Base-by-base conservation (phyloP, 1,284 basidiomycete genomes). In the Rhodotorula sp. region DNA sequence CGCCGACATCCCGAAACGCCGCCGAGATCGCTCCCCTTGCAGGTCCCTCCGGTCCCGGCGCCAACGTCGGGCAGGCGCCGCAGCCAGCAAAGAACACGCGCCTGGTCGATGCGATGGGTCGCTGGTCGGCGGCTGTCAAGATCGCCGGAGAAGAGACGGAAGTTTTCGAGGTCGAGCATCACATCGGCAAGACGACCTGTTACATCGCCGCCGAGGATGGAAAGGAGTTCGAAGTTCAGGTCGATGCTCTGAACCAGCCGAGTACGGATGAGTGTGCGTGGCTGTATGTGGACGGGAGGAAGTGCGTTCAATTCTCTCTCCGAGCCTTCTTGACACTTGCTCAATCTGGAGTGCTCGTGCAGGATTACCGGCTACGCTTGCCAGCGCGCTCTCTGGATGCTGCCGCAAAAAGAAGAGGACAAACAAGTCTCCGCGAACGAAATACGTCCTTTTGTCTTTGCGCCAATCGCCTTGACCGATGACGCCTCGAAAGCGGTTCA, bases 381-480 rank as follows among this genome's bases (percentile, higher is more conserved):
- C 37, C 6, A 12, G 37, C 37, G 37, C 33, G 33, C 33, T 33
- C 8, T 33, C 33, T 33, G 33, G 33, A 33, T 4, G 4, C 33
- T 33, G 33, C 33, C 33, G 8, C 6, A 22, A 7, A 59, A n/a
- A 7, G 62, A 26, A 18, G 17, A 49, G 17, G 64, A 63, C 26
- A 54, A 49, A 8, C 55, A 49, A 26, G 54, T 60, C 37, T 56
- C 60, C 2, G 6, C 49, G 17, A 60, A 37, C 0, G 33, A 57
- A 6, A 29, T 60, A 3, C 71, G 66, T 5, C 60, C 68, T 18
- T 67, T 69, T 64, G 29, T 33, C 10, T 70, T 73, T 44, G 55
- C 64, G 12, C 63, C 72, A 26, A 59, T 72, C 18, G 14, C 44
- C 6, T 62, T 70, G 10, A 75, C 73, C 3, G 73, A 72, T 60